Conservation (phyloP, 441 rosid species). For the Corymbia calophylla region DNA sequence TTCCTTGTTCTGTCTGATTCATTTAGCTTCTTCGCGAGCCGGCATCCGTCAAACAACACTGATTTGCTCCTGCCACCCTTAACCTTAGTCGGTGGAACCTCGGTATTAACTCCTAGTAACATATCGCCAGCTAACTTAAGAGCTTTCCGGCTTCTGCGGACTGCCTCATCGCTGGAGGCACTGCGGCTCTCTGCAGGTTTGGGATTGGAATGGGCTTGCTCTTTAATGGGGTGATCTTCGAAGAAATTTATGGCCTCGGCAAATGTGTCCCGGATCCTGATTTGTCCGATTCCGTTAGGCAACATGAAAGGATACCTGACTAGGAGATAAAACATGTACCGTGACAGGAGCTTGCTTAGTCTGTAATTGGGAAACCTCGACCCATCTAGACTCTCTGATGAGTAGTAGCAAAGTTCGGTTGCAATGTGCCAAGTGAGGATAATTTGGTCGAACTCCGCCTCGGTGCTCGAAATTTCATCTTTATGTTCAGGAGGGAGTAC, state of each 20-base stretch:
- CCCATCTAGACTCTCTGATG: background rate
- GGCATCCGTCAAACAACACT: conserved; percentile 19
- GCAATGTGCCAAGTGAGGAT: conserved; percentile 41
- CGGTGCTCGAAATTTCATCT: background rate
- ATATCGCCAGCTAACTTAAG: background rate
- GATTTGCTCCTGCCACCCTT: conserved; percentile 30
- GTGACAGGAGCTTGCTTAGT: conserved; percentile 4
- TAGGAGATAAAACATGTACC: conserved; percentile 22
- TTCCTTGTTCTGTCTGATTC: background rate
- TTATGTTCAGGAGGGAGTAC: background rate
- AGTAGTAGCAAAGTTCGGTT: conserved; percentile 14
- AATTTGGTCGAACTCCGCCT: conserved; percentile 23
- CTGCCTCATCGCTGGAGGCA: background rate
- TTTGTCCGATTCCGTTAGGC: conserved; percentile 36
- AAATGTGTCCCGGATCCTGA: conserved; percentile 25
- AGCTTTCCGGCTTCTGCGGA: background rate
- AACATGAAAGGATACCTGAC: conserved; percentile 22
- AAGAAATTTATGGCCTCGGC: conserved; percentile 12
- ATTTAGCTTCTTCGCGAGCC: conserved; percentile 1
- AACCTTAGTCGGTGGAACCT: background rate
- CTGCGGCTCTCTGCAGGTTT: rapidly evolving
- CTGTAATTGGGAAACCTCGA: rapidly evolving
- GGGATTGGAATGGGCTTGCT: background rate
- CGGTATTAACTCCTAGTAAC: conserved; percentile 14
- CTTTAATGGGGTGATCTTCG: background rate